phyloP scores from a whole-genome alignment of 1,139 yeast genomes.

The Geotrichum aggregatum region DNA sequence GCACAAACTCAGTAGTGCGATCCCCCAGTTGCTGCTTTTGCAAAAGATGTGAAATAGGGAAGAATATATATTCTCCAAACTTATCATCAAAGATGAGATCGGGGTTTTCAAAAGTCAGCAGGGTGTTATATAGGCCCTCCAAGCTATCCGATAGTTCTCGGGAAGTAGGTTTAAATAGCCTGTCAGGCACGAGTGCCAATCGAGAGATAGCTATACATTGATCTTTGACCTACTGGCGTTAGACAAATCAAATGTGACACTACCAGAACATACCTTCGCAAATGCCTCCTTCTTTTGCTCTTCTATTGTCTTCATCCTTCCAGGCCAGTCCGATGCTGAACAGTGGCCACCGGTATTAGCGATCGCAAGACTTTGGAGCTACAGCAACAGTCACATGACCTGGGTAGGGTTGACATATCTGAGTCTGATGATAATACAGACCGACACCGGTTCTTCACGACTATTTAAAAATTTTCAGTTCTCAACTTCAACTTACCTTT shows the following conservation, averaged over 20 bases:
- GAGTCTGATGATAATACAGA: not conserved
- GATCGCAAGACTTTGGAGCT: too few species aligned
- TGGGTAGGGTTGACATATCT: not conserved
- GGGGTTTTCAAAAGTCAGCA: conserved; percentile 23
- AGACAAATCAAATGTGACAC: not conserved
- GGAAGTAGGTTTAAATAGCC: conserved; percentile 36
- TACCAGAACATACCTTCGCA: conserved; percentile 5
- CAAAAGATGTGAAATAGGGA: conserved; percentile 54
- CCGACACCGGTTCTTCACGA: not conserved
- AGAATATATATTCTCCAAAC: conserved; percentile 59
- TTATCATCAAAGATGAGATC: conserved; percentile 36
- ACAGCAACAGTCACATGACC: not conserved
- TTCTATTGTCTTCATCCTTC: not conserved
- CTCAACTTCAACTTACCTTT: not conserved
- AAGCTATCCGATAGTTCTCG: conserved; percentile 36
- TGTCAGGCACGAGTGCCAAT: conserved; percentile 42
- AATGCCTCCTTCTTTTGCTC: conserved; percentile 8
- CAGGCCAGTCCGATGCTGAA: too few species aligned
- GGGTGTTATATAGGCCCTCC: conserved; percentile 19
- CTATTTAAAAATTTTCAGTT: not conserved
- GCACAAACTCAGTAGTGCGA: conserved; percentile 43
- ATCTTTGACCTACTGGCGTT: conserved; percentile 18
- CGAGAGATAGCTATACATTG: conserved; percentile 45
- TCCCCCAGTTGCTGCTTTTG: conserved; percentile 44
- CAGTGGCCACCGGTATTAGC: too few species aligned